phyloP scores from a whole-genome alignment of 768 basidiomycete genomes.

The Mycena kentingensis region DNA sequence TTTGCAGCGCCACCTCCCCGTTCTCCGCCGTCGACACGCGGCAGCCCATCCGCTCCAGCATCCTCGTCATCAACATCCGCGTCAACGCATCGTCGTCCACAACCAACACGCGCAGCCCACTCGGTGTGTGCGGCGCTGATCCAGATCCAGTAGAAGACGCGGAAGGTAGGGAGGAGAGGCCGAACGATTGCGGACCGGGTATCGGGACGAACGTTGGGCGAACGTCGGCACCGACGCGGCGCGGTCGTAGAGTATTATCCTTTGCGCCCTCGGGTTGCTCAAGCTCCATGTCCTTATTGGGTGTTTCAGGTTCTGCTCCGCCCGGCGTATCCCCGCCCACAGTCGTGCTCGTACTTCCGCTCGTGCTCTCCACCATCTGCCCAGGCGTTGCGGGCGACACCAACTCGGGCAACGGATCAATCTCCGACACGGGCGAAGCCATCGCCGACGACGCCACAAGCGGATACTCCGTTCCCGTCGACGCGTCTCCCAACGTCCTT shows the following conservation, averaged over 20 bases:
- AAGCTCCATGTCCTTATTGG: no score
- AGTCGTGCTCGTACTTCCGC: no score
- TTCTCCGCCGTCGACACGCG: constrained; percentile 65
- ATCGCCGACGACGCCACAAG: no score
- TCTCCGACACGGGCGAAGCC: background rate
- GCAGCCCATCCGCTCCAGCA: constrained; percentile 66
- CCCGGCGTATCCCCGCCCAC: no score
- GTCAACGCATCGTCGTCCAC: constrained; percentile 71
- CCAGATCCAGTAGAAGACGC: no score
- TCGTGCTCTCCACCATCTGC: background rate
- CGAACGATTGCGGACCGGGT: constrained; percentile 14
- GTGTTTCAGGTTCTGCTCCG: no score
- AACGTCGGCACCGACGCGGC: background rate
- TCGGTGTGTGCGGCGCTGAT: constrained; percentile 3
- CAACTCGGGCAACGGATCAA: background rate
- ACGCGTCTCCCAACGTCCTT: constrained; percentile 45
- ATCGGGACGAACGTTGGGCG: constrained; percentile 22
- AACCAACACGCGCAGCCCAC: constrained; percentile 51
- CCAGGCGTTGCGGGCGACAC: background rate
- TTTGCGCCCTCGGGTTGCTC: background rate
- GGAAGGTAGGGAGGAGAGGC: constrained; percentile 1
- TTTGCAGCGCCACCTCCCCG: constrained; percentile 60
- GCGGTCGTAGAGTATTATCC: constrained; percentile 11
- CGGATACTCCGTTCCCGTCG: constrained; percentile 38
- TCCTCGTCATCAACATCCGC: constrained; percentile 62